These are phyloP conservation scores for Aquilaria sinensis DNA, from an alignment of 345 rosid species.

Conservation along the genomic window DNA sequence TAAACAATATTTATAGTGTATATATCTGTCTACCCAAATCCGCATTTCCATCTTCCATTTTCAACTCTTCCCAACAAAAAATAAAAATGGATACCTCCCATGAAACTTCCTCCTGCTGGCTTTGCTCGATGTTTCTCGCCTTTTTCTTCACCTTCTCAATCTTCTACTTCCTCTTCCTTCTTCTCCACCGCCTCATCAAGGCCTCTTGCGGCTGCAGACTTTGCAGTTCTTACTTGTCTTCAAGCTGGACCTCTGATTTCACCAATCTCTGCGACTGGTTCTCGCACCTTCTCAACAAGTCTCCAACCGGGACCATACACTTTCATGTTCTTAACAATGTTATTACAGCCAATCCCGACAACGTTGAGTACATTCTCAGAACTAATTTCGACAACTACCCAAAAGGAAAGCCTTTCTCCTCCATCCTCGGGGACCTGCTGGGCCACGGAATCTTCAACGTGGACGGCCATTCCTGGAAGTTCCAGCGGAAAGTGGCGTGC, in stretches of 20 bases:
- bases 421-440: constrained; percentile 58
- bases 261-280: constrained; percentile 44
- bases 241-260: constrained; percentile 31
- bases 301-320: constrained; percentile 34
- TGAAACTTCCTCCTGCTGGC: no score
- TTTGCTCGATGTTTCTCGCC: no score
- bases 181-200: neutral
- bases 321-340: constrained; percentile 40
- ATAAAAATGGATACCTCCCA: no score
- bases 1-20: no score
- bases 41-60: no score
- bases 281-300: constrained; percentile 32
- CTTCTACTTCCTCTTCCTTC: neutral
- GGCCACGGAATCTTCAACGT: constrained; percentile 68
- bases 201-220: constrained; percentile 33
- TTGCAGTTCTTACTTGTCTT: constrained; percentile 27
- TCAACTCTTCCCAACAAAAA: no score
- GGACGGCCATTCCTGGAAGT: constrained; percentile 62
- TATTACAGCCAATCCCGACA: constrained; percentile 50
- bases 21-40: no score
- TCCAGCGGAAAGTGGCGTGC: constrained; percentile 61
- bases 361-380: constrained; percentile 56
- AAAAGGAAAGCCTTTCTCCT: constrained; percentile 55
- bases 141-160: neutral
- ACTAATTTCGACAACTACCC: constrained; percentile 64